A percentile compares a stretch with the other conserved stretches of the same genome.
phyloP scores from a whole-genome alignment of 2,329 filamentous ascomycete genomes.

The Penicillium vulpinum region DNA sequence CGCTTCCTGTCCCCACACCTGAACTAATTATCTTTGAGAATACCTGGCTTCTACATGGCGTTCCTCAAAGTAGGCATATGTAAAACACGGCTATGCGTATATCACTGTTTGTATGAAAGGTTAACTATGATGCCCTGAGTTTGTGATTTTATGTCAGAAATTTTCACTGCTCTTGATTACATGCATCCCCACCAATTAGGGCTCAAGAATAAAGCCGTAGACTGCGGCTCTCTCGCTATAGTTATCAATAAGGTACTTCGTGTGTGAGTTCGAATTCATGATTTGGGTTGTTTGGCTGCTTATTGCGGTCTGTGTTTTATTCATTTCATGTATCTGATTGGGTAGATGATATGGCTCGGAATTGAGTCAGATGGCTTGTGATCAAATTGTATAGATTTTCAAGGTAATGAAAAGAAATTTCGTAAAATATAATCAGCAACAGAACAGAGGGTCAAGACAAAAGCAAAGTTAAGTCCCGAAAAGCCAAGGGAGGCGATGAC shows the following conservation, averaged over 20 bases:
- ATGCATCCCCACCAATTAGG: too few relatives aligned
- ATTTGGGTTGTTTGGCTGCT: neutral
- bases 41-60: neutral
- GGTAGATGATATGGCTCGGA: neutral
- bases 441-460: too few relatives aligned
- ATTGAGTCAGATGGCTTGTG: neutral
- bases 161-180: too few relatives aligned
- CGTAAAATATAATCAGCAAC: neutral
- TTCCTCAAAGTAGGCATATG: neutral
- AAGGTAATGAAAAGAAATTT: neutral
- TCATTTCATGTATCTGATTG: too few relatives aligned
- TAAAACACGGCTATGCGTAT: neutral
- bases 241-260: neutral
- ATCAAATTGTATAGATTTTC: neutral
- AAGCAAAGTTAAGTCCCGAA: neutral
- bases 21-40: too few relatives aligned
- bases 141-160: neutral
- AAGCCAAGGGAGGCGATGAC: neutral
- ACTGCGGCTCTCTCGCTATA: neutral
- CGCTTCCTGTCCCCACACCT: too few relatives aligned
- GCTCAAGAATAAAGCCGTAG: neutral
- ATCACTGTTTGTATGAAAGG: neutral
- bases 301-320: neutral
- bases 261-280: neutral
- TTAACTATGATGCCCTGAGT: too few relatives aligned